A percentile compares a stretch with the other conserved stretches of the same genome.
Conservation (phyloP, 1,139 yeast genomes). For the Geotrichum restrictum region DNA sequence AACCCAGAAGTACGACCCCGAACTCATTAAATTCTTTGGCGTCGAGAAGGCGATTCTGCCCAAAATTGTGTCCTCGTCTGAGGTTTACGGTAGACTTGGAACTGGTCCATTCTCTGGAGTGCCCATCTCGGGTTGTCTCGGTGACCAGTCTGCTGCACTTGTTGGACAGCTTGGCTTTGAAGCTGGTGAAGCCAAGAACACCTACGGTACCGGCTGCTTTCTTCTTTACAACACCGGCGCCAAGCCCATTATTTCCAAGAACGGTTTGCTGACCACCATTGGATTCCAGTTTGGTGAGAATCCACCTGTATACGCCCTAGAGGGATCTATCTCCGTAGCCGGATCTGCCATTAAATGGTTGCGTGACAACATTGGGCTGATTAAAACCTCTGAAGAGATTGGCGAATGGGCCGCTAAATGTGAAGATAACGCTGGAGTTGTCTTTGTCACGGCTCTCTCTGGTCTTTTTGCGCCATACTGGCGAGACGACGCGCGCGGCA, state of each 20-base stretch:
- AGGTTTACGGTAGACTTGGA: constrained; percentile 60
- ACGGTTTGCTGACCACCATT: constrained; percentile 84
- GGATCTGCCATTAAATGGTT: constrained; percentile 95
- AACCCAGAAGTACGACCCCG: constrained; percentile 71
- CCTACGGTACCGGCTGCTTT: constrained; percentile 96
- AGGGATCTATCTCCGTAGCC: constrained; percentile 94
- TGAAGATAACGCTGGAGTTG: constrained; percentile 82
- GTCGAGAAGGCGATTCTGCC: constrained; percentile 68
- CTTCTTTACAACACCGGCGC: constrained; percentile 82
- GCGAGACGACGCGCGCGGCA: constrained; percentile 90
- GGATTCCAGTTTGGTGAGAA: constrained; percentile 83
- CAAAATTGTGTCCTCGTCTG: constrained; percentile 74
- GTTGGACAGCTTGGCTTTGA: constrained; percentile 88
- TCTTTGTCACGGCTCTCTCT: constrained; percentile 90
- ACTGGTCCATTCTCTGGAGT: constrained; percentile 44
- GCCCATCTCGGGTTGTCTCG: constrained; percentile 86
- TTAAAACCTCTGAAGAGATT: constrained; percentile 77
- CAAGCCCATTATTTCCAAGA: constrained; percentile 51
- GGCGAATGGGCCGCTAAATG: constrained; percentile 87
- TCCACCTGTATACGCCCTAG: constrained; percentile 81
- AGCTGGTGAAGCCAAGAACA: constrained; percentile 86
- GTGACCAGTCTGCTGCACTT: constrained; percentile 90
- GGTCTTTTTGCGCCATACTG: constrained; percentile 96
- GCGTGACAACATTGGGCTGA: constrained; percentile 80
- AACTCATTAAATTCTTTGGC: constrained; percentile 72